Percentiles rank a stretch among this genome's conserved stretches.
phyloP scores from a whole-genome alignment of 768 basidiomycete genomes.

The Cantharellus anzutake region DNA sequence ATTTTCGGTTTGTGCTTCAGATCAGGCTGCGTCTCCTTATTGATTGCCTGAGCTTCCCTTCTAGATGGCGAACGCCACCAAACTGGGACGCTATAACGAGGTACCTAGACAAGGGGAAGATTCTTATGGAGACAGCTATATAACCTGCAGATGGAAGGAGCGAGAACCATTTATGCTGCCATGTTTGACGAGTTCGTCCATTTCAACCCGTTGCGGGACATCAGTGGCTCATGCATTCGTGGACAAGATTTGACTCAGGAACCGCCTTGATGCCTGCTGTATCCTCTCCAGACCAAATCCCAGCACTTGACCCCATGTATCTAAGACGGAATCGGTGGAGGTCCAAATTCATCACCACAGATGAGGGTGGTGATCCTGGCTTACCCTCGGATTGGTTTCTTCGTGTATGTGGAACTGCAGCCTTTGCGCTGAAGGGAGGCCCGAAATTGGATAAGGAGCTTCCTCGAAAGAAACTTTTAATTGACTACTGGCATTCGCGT shows the following conservation, averaged over 20 bases:
- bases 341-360: slow-evolving; percentile 32
- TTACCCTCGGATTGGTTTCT: slow-evolving; percentile 75
- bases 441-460: slow-evolving; percentile 35
- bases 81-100: slow-evolving; percentile 53
- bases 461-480: slow-evolving; percentile 49
- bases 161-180: slow-evolving; percentile 52
- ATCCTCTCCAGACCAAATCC: slow-evolving; percentile 35
- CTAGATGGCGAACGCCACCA: slow-evolving; percentile 51
- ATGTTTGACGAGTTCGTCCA: slow-evolving; percentile 57
- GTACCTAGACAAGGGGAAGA: slow-evolving; percentile 53
- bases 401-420: slow-evolving; percentile 57
- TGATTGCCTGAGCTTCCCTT: background rate
- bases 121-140: slow-evolving; percentile 67
- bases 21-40: no score
- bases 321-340: slow-evolving; percentile 10
- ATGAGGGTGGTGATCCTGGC: slow-evolving; percentile 52
- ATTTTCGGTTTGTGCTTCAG: slow-evolving; percentile 40
- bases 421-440: slow-evolving; percentile 45
- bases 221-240: background rate
- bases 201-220: background rate
- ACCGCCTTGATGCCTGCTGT: slow-evolving; percentile 67
- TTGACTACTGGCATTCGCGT: slow-evolving; percentile 53
- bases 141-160: slow-evolving; percentile 43
- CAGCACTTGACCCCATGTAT: slow-evolving; percentile 21
- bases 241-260: slow-evolving; percentile 42